These are phyloP conservation scores for Metarhizium sp. DNA, from an alignment of 2,329 filamentous ascomycete genomes.

Conservation along the genomic window DNA sequence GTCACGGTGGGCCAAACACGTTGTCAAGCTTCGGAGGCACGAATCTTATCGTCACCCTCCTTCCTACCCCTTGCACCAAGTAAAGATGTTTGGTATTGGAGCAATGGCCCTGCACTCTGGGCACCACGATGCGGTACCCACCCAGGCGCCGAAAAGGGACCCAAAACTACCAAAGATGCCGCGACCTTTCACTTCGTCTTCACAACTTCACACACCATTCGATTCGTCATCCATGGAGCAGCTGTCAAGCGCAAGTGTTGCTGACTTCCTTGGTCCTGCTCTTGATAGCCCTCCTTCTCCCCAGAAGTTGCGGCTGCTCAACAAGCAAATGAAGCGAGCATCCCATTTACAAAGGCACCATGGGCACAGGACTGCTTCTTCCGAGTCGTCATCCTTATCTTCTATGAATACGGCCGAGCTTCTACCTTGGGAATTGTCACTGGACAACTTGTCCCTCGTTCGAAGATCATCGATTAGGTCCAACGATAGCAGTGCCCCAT, in stretches of 20 bases:
- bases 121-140: conserved; percentile 13
- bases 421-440: conserved; percentile 38
- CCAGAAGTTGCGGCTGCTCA: conserved; percentile 47
- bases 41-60: conserved; percentile 7
- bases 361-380: conserved; percentile 34
- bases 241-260: conserved; percentile 12
- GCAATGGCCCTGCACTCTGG: conserved; percentile 17
- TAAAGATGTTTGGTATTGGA: conserved; percentile 10
- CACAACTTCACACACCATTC: conserved; percentile 6
- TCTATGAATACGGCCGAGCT: conserved; percentile 32
- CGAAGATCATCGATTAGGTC: conserved; percentile 49
- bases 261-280: conserved; percentile 45
- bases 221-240: conserved; percentile 10
- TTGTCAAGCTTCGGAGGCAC: conserved; percentile 7
- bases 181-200: conserved; percentile 4
- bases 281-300: conserved; percentile 54
- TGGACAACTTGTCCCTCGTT: conserved; percentile 40
- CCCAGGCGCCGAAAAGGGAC: conserved; percentile 3
- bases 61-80: conserved; percentile 7
- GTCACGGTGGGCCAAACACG: conserved; percentile 3
- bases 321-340: conserved; percentile 47
- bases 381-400: conserved; percentile 44
- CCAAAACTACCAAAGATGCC: conserved; percentile 3
- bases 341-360: conserved; percentile 29
- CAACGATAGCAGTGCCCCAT: conserved; percentile 40